Percentiles rank a stretch among this genome's conserved stretches.
phyloP scores from a whole-genome alignment of 148 eudicot species.

The Chenopodium album region DNA sequence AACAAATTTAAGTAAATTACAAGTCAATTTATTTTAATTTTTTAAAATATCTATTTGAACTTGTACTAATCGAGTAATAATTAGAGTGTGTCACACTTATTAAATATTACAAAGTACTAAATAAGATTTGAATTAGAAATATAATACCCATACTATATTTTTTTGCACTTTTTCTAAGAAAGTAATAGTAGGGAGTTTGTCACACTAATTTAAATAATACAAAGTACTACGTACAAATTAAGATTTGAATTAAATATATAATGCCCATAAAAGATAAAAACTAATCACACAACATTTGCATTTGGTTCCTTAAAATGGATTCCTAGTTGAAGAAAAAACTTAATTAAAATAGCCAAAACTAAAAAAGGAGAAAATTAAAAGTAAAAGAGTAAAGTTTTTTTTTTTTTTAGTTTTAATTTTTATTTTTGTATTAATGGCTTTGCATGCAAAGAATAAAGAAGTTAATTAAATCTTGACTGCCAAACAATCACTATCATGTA shows the following conservation, averaged over 20 bases:
- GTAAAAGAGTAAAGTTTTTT: background rate
- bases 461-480: slow-evolving; percentile 29
- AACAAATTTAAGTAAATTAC: background rate
- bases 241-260: background rate
- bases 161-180: no score
- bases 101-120: background rate
- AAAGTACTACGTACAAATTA: background rate
- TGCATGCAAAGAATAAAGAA: slow-evolving; percentile 28
- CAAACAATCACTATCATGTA: slow-evolving; percentile 11
- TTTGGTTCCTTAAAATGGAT: background rate
- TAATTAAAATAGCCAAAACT: no score
- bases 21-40: no score
- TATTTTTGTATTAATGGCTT: background rate
- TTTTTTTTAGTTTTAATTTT: background rate
- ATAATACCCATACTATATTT: background rate
- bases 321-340: background rate
- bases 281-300: background rate
- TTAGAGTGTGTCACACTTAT: background rate
- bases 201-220: background rate
- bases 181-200: background rate
- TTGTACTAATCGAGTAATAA: no score
- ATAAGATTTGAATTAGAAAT: background rate
- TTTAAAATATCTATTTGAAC: no score
- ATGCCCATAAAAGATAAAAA: background rate
- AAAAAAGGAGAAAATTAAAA: background rate